Base-by-base conservation (phyloP, 345 rosid genomes). In the Mangifera indica region DNA sequence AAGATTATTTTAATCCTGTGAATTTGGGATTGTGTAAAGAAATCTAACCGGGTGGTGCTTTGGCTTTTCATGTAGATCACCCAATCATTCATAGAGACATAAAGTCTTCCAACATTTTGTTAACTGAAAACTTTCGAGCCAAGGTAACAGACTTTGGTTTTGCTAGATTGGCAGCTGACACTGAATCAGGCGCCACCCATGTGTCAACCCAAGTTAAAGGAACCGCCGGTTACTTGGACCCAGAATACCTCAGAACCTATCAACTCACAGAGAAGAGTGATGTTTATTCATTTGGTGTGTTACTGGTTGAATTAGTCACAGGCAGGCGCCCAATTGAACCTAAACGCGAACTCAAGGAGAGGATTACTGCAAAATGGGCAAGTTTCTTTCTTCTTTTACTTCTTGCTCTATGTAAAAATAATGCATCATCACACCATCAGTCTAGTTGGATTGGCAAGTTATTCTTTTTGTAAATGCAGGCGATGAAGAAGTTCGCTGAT, bases 191-290 rank as follows among this genome's bases (percentile, higher is more conserved):
- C 67, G 90, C 83, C 67, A 89, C 99, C 24, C 97, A 91, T 80
- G 93, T 92, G 60, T 95, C 97, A 2, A 95, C 99, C 42, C 99
- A 95, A 84, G 96, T 95, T 67, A 95, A 92, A 85, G 99, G 97
- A 81, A 95, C 98, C 6, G 99, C 92, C 1, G 98, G 99, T 60
- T 95, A 95, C 82, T 75, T 95, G 71, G 99, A 95, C 60, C 97
- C 97, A 0, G 98, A 95, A 72, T 95, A 95, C 84, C 76, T 95
- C 21, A 86, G 77, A 68, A 92, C 99, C 32, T 89, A 92, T 72
- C 97, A 92, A 66, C 90, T 95, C 20, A 95, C 99, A 0, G 97
- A 89, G 70, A 95, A 92, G 83, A 95, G 98, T 49, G 97, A 95
- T 58, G 99, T 95, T 34, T 95, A 87, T 81, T 95, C 98, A 18